These are phyloP conservation scores for Kitagawia praeruptora DNA, from an alignment of 129 eudicot genomes.

Conservation along the genomic window DNA sequence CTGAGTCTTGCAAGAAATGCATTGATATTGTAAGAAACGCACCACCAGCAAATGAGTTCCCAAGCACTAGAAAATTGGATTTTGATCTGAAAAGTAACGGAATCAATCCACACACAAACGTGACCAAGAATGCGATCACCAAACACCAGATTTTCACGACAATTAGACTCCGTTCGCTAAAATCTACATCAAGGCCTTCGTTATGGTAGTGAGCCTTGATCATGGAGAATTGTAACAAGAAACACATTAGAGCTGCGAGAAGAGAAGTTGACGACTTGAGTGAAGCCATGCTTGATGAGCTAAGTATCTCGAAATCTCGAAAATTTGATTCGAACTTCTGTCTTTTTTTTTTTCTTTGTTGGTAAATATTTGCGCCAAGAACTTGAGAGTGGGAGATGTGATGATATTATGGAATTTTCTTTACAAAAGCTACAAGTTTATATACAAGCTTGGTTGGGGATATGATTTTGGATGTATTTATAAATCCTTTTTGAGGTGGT, in stretches of 20 bases:
- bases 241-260: conserved; percentile 21
- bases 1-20: conserved; percentile 78
- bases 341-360: background rate
- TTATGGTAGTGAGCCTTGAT: conserved; percentile 48
- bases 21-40: conserved; percentile 76
- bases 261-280: conserved; percentile 44
- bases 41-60: conserved; percentile 84
- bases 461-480: background rate
- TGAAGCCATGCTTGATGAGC: conserved; percentile 30
- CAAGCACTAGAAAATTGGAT: conserved; percentile 52
- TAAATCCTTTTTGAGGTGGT: background rate
- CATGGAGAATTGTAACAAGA: conserved; percentile 28
- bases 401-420: background rate
- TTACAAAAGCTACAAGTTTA: background rate
- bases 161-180: conserved; percentile 43
- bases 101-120: conserved; percentile 67
- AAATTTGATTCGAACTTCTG: background rate
- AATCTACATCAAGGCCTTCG: conserved; percentile 13
- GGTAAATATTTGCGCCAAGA: background rate
- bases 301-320: background rate
- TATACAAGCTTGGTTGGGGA: background rate
- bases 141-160: conserved; percentile 77
- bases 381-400: background rate
- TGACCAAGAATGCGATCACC: conserved; percentile 55
- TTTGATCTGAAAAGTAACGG: conserved; percentile 75